Base-by-base conservation (phyloP, 1,284 basidiomycete species). In the Boletus hoseneyae region DNA sequence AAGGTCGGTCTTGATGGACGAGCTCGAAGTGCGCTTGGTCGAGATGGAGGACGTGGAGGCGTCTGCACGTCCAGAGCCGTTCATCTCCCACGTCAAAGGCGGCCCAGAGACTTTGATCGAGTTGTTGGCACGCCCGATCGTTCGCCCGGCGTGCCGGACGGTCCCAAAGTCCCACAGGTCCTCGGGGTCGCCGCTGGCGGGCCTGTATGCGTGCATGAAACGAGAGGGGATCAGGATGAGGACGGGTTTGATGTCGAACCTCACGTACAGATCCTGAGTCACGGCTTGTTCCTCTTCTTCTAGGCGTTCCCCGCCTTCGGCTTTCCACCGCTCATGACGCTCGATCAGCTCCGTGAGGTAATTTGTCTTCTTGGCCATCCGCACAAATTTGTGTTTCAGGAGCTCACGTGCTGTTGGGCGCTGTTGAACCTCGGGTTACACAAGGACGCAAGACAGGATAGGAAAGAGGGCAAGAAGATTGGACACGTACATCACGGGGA, bases 141-240 rank as follows among this genome's bases (percentile, higher is more conserved):
- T 90, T 45, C 75, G 68, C 18, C 74, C 72, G 21, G 76, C 78
- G 59, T 90, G 84, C 51, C 87, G 84, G 43, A 94, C 83, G 13
- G 91, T 94, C 19, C 92, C 89, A 74, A 97, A 97, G 68, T 97
- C 94, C 94, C 94, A 97, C 23, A 96, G 73, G 57, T 94, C 93
- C 53, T 95, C 92, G 7, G 79, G 76, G 53, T 91, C 89, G 33
- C 75, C 77, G 47, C 73, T 74, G 21, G 70, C 64, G 43, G 75
- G 72, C 39, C 79, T 91, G 65, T 37, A 54, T 21, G 27, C 60
- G 15, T 49, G 42, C 29, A 33, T 25, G 32, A 38, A 6, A 46
- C 10, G 32, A 25, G 18, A 39, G 33, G 23, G 21, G 21, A 23
- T 29, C 15, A 19, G 18, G 16, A 35, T 45, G 41, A 21, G 18